Base-by-base conservation (phyloP, 306 rosid species). In the Prunus mira region DNA sequence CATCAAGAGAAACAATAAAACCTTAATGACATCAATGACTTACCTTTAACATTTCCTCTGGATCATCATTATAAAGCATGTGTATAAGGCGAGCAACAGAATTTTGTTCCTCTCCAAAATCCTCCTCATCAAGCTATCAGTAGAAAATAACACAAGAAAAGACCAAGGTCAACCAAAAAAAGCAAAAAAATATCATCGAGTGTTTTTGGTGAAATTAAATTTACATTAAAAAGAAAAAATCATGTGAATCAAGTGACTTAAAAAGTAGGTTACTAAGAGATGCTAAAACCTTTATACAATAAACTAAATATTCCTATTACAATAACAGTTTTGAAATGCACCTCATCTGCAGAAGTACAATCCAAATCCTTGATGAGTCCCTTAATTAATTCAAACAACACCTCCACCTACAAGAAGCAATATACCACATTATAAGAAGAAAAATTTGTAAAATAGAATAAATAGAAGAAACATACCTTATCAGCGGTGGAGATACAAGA, bases 71-170 rank as follows among this genome's bases (percentile, higher is more conserved):
- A 65, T 86, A 58, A 74, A 86, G 84, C 89, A 82, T 82, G 76
- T 86, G 86, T 55, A 86, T 74, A 45, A 86, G 86, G 69, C 87
- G 86, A 78, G 89, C 89, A 73, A 86, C 89, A 69, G 84, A 82
- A 78, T 86, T 86, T 68, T 86, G 87, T 69, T 86, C 89, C 57
- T 86, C 89, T 65, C 71, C 72, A 61, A 86, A 86, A 80, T 86
- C 89, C 76, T 86, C 89, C 68, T 86, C 84, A 46, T 86, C 89
- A 57, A 86, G 80, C 89, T 86, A 34, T 67, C 49, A 13, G 69
- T 65, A 81, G 41, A 67, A 67, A 50, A 78, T 56, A 76, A 54
- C 67, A 71, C 24, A 50, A 72, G 47, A 74, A 69, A 64, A 52
- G 25, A 60, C 34, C 49, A 41, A 43, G 46, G 25, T 71, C n/a